Evolutionary conservation across 1,139 yeast species (phyloP).

Genomic region (Nakaseomyces bracarensis): DNA sequence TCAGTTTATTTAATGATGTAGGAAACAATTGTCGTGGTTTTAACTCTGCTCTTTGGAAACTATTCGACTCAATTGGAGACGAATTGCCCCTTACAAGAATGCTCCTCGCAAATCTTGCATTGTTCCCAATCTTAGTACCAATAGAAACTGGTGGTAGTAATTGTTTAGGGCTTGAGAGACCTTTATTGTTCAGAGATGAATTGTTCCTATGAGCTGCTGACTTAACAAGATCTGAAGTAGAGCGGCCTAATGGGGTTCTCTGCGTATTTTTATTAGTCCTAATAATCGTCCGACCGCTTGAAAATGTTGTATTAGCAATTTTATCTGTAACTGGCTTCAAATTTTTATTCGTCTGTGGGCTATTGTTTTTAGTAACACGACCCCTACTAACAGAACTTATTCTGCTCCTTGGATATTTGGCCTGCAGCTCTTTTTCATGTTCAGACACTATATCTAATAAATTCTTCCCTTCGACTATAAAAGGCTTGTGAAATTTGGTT

Average conservation of each 20-base stretch:
- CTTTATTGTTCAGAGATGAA: background rate
- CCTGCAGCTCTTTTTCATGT: constrained; percentile 38
- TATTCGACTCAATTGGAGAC: background rate
- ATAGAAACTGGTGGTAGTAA: constrained; percentile 1
- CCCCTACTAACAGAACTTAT: constrained; percentile 15
- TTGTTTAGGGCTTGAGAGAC: background rate
- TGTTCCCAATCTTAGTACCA: background rate
- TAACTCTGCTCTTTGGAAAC: constrained; percentile 2
- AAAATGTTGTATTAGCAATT: background rate
- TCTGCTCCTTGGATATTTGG: constrained; percentile 30
- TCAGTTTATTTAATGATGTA: constrained; percentile 18
- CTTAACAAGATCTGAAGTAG: background rate
- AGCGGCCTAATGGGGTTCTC: constrained; percentile 4
- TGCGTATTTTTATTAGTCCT: background rate
- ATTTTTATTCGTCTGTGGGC: constrained; percentile 4
- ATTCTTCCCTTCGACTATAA: constrained; percentile 41
- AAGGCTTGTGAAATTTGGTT: constrained; percentile 33
- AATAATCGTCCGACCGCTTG: background rate
- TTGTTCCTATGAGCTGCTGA: background rate
- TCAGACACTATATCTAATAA: constrained; percentile 38
- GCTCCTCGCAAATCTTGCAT: background rate
- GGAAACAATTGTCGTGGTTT: constrained; percentile 17
- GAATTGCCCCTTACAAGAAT: background rate
- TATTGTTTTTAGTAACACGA: constrained; percentile 4
- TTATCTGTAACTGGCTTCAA: constrained; percentile 8